Percentiles rank a stretch among this genome's conserved stretches.
phyloP scores from a whole-genome alignment of 1,284 basidiomycete species.

The Austroboletus niveus region DNA sequence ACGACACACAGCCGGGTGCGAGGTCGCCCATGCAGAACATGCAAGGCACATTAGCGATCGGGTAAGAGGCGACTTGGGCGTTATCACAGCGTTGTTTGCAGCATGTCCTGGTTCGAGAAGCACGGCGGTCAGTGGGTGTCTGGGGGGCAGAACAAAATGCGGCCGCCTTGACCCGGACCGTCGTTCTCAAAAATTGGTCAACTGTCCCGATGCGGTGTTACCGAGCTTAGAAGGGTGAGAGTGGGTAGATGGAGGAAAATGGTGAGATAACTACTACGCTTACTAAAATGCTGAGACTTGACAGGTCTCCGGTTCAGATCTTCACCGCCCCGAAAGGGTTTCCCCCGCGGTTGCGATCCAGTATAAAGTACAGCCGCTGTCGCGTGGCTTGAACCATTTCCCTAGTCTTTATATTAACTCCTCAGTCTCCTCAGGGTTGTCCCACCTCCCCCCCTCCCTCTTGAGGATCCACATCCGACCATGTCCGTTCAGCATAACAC shows the following conservation, averaged over 20 bases:
- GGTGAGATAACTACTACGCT: neutral
- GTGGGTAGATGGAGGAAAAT: too few relatives aligned
- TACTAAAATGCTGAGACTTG: neutral
- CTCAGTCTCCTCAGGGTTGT: constrained; percentile 1
- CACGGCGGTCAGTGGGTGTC: neutral
- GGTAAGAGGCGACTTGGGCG: neutral
- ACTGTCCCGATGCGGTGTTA: constrained; percentile 9
- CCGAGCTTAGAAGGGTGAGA: constrained; percentile 20
- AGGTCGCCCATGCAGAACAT: constrained; percentile 6
- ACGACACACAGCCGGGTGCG: neutral
- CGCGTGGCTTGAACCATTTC: neutral
- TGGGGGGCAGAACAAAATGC: neutral
- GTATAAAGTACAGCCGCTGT: constrained; percentile 22
- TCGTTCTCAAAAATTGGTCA: neutral
- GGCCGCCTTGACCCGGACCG: neutral
- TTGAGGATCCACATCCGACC: neutral
- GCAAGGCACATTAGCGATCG: constrained; percentile 11
- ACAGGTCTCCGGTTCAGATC: constrained; percentile 3
- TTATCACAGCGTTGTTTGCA: constrained; percentile 11
- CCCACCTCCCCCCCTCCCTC: neutral
- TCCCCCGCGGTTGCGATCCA: neutral
- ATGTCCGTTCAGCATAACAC: constrained; percentile 1
- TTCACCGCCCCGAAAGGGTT: constrained; percentile 1
- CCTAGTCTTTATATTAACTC: neutral
- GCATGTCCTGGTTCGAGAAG: constrained; percentile 3